Conservation (phyloP, 257 asterid genomes). For the Lithospermum erythrorhizon region DNA sequence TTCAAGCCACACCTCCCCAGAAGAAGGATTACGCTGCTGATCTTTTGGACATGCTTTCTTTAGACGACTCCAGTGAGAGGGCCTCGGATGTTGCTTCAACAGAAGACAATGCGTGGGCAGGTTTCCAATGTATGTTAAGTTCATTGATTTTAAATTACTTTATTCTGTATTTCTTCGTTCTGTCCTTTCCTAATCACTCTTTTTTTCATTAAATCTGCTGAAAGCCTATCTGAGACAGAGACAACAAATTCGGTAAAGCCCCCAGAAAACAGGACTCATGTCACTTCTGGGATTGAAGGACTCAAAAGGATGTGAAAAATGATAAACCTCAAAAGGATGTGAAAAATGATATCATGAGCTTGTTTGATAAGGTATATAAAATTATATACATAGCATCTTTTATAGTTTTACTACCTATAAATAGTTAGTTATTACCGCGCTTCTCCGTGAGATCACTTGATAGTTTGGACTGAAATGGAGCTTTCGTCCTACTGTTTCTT, state of each 20-base stretch:
- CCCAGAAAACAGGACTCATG: slow-evolving; percentile 33
- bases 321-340: slow-evolving; percentile 63
- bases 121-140: slow-evolving; percentile 13
- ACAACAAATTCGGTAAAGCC: slow-evolving; percentile 20
- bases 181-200: neutral
- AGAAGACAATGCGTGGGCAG: slow-evolving; percentile 4
- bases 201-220: slow-evolving; percentile 53
- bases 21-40: slow-evolving; percentile 12
- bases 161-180: neutral
- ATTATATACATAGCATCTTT: no score
- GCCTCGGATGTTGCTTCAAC: slow-evolving; percentile 3
- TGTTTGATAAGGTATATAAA: slow-evolving; percentile 77
- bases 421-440: no score
- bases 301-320: slow-evolving; percentile 66
- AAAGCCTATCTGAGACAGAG: slow-evolving; percentile 44
- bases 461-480: no score
- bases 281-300: slow-evolving; percentile 63
- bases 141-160: neutral
- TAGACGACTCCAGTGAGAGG: slow-evolving; percentile 12
- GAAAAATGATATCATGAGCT: slow-evolving; percentile 89
- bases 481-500: no score
- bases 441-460: no score
- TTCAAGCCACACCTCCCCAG: slow-evolving; percentile 4
- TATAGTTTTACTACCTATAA: no score
- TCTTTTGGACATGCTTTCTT: slow-evolving; percentile 12